Conservation (phyloP, 306 rosid species). For the Mucuna pruriens region DNA sequence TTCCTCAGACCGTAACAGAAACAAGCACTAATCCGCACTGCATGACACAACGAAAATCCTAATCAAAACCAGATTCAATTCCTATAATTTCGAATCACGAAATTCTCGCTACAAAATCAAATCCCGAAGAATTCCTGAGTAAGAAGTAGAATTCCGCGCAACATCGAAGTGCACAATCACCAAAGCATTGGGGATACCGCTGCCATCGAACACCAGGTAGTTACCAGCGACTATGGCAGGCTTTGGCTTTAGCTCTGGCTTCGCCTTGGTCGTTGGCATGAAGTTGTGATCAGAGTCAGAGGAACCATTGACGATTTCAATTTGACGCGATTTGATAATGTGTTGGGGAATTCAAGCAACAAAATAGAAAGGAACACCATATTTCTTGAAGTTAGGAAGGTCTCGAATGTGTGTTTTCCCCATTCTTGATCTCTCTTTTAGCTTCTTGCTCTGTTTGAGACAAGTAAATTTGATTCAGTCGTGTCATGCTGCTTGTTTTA, state of each 20-base stretch:
- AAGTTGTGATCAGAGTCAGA: conserved; percentile 35
- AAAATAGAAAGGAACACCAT: conserved; percentile 84
- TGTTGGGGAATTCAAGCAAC: conserved; percentile 66
- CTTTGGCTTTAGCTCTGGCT: neutral
- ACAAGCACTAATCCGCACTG: neutral
- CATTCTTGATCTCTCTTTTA: conserved; percentile 34
- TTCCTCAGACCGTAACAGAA: neutral
- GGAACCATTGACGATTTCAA: conserved; percentile 43
- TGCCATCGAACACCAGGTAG: conserved; percentile 71
- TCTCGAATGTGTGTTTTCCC: conserved; percentile 38
- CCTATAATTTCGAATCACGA: neutral
- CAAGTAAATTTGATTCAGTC: too few species aligned
- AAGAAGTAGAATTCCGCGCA: conserved; percentile 34
- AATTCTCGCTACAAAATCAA: neutral
- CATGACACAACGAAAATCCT: conserved; percentile 16
- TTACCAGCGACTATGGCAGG: conserved; percentile 18
- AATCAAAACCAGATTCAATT: conserved; percentile 36
- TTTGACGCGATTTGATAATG: conserved; percentile 36
- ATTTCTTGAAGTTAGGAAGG: conserved; percentile 63
- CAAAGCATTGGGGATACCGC: conserved; percentile 83
- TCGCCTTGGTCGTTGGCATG: neutral
- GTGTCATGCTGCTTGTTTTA: too few species aligned
- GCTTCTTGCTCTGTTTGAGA: too few species aligned
- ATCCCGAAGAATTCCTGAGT: neutral
- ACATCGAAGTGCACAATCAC: conserved; percentile 61